Percentiles rank a stretch among this genome's conserved stretches.
phyloP scores from a whole-genome alignment of 768 basidiomycete species.

The Antrodiella citrinella region DNA sequence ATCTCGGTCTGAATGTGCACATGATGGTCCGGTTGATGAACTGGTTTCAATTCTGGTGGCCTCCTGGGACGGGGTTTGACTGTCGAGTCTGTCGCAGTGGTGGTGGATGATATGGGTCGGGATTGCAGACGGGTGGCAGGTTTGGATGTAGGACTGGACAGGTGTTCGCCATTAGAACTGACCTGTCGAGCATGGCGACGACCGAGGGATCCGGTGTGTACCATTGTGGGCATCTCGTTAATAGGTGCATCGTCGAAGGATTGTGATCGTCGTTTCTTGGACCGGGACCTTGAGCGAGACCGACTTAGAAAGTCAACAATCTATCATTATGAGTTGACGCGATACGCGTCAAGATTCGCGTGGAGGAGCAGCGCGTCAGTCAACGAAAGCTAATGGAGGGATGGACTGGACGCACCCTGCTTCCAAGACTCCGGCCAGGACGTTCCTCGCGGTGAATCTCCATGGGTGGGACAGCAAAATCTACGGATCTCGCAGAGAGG shows the following conservation, averaged over 20 bases:
- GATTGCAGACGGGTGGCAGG: constrained; percentile 40
- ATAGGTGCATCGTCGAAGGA: constrained; percentile 16
- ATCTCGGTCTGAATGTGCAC: constrained; percentile 18
- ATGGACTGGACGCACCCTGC: constrained; percentile 16
- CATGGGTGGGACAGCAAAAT: constrained; percentile 14
- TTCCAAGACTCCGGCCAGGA: constrained; percentile 18
- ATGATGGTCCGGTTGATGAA: constrained; percentile 4
- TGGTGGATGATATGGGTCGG: constrained; percentile 59
- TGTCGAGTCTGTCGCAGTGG: constrained; percentile 54
- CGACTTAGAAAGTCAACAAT: constrained; percentile 48
- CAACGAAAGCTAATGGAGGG: constrained; percentile 6
- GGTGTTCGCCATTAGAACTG: constrained; percentile 14
- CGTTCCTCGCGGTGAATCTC: constrained; percentile 16
- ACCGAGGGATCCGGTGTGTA: constrained; percentile 14
- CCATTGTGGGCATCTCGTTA: constrained; percentile 14
- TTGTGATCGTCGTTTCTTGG: constrained; percentile 22
- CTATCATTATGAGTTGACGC: constrained; percentile 27
- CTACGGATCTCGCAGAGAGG: constrained; percentile 6
- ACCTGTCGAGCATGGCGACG: constrained; percentile 18
- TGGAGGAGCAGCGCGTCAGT: constrained; percentile 7
- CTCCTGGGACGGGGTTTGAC: constrained; percentile 34
- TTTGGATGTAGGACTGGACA: constrained; percentile 23
- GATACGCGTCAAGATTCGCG: constrained; percentile 10
- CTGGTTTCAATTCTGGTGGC: constrained; percentile 7
- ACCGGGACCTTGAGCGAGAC: constrained; percentile 51